phyloP scores from a whole-genome alignment of 2,329 filamentous ascomycete species.

The Phaeoacremonium minimum region DNA sequence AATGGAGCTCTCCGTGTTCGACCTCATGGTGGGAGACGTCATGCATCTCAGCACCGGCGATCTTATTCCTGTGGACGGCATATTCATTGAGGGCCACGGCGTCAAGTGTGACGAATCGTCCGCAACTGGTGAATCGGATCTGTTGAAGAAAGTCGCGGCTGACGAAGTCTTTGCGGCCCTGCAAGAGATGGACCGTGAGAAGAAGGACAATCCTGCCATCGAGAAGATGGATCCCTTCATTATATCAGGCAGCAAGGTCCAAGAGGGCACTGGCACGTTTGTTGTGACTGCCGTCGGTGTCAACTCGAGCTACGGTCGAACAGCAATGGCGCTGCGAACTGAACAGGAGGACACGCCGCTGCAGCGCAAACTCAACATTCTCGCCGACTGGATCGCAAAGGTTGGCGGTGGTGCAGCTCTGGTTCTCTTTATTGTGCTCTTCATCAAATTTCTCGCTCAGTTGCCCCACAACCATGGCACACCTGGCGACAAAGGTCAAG shows the following conservation, averaged over 20 bases:
- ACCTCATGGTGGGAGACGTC: conserved; percentile 66
- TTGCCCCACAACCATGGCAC: conserved; percentile 44
- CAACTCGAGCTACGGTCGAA: conserved; percentile 50
- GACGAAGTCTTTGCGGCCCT: too few relatives aligned
- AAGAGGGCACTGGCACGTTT: conserved; percentile 49
- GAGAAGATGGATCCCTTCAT: conserved; percentile 61
- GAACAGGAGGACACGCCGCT: conserved; percentile 49
- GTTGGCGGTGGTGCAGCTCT: conserved; percentile 63
- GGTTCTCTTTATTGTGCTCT: conserved; percentile 71
- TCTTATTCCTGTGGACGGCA: conserved; percentile 65
- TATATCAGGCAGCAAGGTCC: conserved; percentile 51
- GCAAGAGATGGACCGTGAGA: too few relatives aligned
- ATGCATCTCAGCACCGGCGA: conserved; percentile 67
- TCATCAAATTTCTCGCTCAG: conserved; percentile 70
- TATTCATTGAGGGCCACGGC: conserved; percentile 54
- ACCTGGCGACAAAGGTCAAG: conserved; percentile 53
- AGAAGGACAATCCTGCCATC: conserved; percentile 16
- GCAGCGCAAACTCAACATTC: conserved; percentile 46
- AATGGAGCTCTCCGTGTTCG: conserved; percentile 58
- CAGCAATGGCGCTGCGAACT: conserved; percentile 50
- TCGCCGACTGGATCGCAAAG: conserved; percentile 47
- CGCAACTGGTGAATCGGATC: conserved; percentile 69
- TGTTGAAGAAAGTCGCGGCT: conserved; percentile 62
- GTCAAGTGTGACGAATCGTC: conserved; percentile 68
- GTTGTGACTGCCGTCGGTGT: conserved; percentile 50